Evolutionary conservation across 2,329 filamentous ascomycete genomes (phyloP), one percentile per base, ranked within the genome.

Genomic region (Claviceps sp.): DNA sequence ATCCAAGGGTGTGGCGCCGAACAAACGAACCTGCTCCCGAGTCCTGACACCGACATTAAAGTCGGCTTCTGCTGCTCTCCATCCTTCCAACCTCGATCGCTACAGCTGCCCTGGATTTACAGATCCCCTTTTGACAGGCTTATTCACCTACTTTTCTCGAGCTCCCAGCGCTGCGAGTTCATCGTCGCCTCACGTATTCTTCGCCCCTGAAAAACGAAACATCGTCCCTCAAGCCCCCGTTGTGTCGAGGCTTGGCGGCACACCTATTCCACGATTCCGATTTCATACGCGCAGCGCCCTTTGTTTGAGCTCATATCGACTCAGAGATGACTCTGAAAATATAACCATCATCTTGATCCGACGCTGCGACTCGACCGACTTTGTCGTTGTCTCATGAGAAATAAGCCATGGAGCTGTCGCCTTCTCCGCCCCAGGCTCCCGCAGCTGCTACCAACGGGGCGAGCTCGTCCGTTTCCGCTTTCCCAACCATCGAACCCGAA

Each of bases 401-500:
- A 39, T 37, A 45, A 11, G 69, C 55, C 63, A 80, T 80, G 77
- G 77, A 80, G 67, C 72, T 77, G 57, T 71, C 71, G 52, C 70
- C 75, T 53, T 65, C 74, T 53, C 63, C 70, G 59, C 63, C 65
- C 56, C 68, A 70, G 61, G 67, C 66, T 56, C 60, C 72, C 55
- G 65, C 69, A 55, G 56, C 72, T 54, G 78, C 78, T 63, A 30
- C 53, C 39, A 55, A 52, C 47, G 53, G 53, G 19, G 47, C 37
- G 37, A 76, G 75, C 61, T 67, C 73, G 49, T 56, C 65, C 43
- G 56, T 67, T 45, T 57, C 75, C 52, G 60, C 75, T 47, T 78
- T 81, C 58, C 71, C 73, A 54, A 71, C 74, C 56, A 71, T 87
- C 64, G 85, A 89, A 61, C 80, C 85, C n/a, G 73, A 71, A 57